Percentiles rank a stretch among this genome's conserved stretches.
Evolutionary conservation across 2,329 filamentous ascomycete genomes (phyloP).

Genomic region (Cladosporium sp.): DNA sequence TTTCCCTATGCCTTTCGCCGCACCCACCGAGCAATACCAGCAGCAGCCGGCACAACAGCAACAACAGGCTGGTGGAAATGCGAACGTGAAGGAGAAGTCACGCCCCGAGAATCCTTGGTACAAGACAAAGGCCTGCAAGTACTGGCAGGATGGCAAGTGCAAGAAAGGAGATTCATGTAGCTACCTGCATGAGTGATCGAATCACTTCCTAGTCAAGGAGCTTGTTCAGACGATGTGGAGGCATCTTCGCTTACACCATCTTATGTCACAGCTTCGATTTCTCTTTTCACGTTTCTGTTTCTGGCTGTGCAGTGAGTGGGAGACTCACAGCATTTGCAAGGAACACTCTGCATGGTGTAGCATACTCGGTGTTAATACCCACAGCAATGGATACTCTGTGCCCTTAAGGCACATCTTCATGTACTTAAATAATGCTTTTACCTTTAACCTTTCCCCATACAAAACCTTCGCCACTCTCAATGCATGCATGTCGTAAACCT

Average conservation of each 20-base stretch:
- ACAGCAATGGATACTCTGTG: background rate
- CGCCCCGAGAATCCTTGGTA: constrained; percentile 30
- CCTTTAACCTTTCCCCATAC: background rate
- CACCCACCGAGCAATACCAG: background rate
- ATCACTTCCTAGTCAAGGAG: background rate
- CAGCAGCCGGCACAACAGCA: constrained; percentile 25
- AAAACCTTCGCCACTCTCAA: background rate
- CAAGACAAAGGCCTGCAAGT: constrained; percentile 48
- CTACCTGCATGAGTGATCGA: constrained; percentile 32
- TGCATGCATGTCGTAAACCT: background rate
- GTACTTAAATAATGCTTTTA: constrained; percentile 6
- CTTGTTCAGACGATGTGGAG: background rate
- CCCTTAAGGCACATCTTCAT: background rate
- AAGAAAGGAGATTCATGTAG: constrained; percentile 44
- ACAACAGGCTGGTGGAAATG: constrained; percentile 21
- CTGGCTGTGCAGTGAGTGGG: background rate
- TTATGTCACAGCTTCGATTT: background rate
- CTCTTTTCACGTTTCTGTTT: background rate
- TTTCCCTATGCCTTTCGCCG: constrained; percentile 9
- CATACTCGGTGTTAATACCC: background rate
- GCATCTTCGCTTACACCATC: background rate
- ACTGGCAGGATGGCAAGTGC: constrained; percentile 56
- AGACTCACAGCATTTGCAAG: background rate
- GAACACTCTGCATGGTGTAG: background rate
- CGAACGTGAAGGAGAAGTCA: constrained; percentile 22